Percentiles rank a stretch among this genome's conserved stretches.
These are phyloP conservation scores for Colletotrichum magnum DNA, from an alignment of 2,329 filamentous ascomycete species.

Conservation along the genomic window DNA sequence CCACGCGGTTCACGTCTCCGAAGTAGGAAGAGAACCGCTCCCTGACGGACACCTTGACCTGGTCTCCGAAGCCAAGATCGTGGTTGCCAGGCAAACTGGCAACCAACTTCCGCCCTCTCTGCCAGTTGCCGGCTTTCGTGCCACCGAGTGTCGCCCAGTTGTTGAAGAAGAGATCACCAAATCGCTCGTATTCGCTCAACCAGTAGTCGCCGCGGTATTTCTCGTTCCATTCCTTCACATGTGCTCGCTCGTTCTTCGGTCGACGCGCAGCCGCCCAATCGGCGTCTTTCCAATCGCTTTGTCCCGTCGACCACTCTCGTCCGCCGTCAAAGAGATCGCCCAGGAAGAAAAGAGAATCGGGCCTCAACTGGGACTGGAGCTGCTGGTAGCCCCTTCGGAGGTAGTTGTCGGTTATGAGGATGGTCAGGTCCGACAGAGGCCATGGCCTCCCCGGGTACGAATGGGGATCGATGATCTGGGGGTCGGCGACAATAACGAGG, in stretches of 20 bases:
- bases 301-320: slow-evolving; percentile 88
- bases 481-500: slow-evolving; percentile 88
- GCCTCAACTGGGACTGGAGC: slow-evolving; percentile 81
- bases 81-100: slow-evolving; percentile 94
- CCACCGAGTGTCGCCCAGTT: slow-evolving; percentile 73
- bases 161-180: slow-evolving; percentile 86
- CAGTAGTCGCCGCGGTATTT: slow-evolving; percentile 87
- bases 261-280: slow-evolving; percentile 68
- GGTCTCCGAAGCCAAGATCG: slow-evolving; percentile 90
- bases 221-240: slow-evolving; percentile 77
- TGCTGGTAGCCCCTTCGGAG: slow-evolving; percentile 85
- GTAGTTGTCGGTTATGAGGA: slow-evolving; percentile 87
- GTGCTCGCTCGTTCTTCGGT: slow-evolving; percentile 65
- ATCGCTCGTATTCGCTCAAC: slow-evolving; percentile 88
- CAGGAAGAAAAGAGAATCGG: slow-evolving; percentile 90
- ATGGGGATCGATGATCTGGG: slow-evolving; percentile 92
- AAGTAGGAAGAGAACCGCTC: slow-evolving; percentile 90
- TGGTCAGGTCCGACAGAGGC: slow-evolving; percentile 68
- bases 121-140: slow-evolving; percentile 67
- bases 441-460: slow-evolving; percentile 88
- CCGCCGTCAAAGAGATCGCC: slow-evolving; percentile 97
- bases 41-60: slow-evolving; percentile 84
- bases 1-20: slow-evolving; percentile 90
- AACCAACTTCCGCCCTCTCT: slow-evolving; percentile 82
- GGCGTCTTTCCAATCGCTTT: slow-evolving; percentile 71